A percentile compares a stretch with the other conserved stretches of the same genome.
Evolutionary conservation across 108 stramenopile species (phyloP).

Genomic region (Nitzschia sp.): DNA sequence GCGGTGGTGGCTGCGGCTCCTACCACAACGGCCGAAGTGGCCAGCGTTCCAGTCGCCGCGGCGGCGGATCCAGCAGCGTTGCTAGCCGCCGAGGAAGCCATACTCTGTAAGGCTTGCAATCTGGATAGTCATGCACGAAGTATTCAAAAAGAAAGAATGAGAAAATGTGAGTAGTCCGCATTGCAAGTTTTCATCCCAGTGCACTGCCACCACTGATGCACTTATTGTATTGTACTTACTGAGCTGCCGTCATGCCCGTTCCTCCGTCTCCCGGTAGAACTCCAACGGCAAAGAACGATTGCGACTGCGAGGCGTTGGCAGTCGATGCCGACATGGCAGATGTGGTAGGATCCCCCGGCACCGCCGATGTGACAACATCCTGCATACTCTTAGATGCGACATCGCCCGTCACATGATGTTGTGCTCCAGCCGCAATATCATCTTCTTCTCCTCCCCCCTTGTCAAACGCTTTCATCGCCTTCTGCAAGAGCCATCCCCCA

Average conservation of each 20-base stretch:
- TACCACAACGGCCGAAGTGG: background rate
- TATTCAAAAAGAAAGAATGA: no score
- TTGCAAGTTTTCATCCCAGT: no score
- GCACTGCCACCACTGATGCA: no score
- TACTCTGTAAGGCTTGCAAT: background rate
- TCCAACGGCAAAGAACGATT: constrained; percentile 2
- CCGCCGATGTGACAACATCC: background rate
- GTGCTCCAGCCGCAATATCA: constrained; percentile 1
- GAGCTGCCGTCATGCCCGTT: background rate
- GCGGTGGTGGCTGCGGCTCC: constrained; percentile 9
- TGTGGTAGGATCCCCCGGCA: background rate
- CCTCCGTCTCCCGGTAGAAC: background rate
- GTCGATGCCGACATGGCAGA: background rate
- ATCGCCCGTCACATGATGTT: background rate
- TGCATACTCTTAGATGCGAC: background rate
- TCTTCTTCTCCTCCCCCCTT: constrained; percentile 2
- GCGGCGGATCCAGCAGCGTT: background rate
- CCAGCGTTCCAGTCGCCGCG: background rate
- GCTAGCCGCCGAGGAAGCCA: background rate
- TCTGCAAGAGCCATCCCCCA: background rate
- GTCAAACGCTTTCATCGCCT: background rate
- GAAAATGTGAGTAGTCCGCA: no score
- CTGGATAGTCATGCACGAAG: background rate
- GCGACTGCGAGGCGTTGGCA: constrained; percentile 1
- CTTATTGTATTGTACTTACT: background rate